Base-by-base conservation (phyloP, 495 filamentous ascomycete genomes). In the Penicillium cinerascens region DNA sequence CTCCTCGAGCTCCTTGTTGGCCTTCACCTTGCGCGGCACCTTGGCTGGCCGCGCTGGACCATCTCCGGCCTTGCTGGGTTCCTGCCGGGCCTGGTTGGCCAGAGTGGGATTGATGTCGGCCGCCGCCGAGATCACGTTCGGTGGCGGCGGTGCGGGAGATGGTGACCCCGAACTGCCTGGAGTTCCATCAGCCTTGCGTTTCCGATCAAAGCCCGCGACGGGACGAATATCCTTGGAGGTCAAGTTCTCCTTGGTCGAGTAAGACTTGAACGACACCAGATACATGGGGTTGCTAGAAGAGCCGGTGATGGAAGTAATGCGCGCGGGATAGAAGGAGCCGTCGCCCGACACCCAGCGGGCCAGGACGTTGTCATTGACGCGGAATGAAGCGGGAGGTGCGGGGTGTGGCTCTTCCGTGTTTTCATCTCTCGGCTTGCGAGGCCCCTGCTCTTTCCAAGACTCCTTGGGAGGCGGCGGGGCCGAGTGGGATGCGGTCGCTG, bases 261-360 rank as follows among this genome's bases (percentile, higher is more conserved):
- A 97, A 49, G 79, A 86, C 70, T 92, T 91, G 78, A 97, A 98
- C 45, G 86, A 92, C 54, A 98, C 92, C 44, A 88, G 85, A 66
- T 97, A 98, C 44, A 96, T 85, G 15, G 92, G 95, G 29, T 87
- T 86, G 47, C 83, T 87, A 17, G 86, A 85, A 4, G 90, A 93
- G 55, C 93, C 93, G 35, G 92, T 97, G 57, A 96, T 92, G 26
- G 88, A 91, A 16, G 87, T 93, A 70, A 98, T 95, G 51, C 88
- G 84, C 36, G 95, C 93, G 26, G 89, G 87, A 74, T 97, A 97
- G 78, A 92, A 96, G 7, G 80, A 78, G 62, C 88, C 88, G 67
- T 97, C 93, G 38, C 90, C 92, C 4, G 89, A 87, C 29, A 87
- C 74, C 91, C 91, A 98, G 66, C 88, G 88, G 21, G 92, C 93